A percentile compares a stretch with the other conserved stretches of the same genome.
phyloP scores from a whole-genome alignment of 331 rosid species.

The Stylosanthes scabra region DNA sequence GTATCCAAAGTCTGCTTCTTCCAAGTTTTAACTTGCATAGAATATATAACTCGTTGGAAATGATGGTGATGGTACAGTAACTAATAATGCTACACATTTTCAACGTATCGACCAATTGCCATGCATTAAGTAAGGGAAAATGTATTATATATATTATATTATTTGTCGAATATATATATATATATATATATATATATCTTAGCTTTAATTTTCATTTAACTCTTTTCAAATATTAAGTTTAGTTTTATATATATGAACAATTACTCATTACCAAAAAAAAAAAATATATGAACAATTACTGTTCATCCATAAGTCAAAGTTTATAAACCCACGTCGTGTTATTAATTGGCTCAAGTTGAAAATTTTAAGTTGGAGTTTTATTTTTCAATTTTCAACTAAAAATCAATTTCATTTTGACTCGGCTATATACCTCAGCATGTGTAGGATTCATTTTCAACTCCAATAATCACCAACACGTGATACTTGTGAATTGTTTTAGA shows the following conservation, averaged over 20 bases:
- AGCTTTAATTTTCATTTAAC: no score
- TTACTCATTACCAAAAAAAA: no score
- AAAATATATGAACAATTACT: no score
- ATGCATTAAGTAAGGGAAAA: background rate
- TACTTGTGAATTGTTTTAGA: background rate
- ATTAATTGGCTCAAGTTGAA: background rate
- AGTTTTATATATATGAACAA: no score
- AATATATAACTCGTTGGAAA: background rate
- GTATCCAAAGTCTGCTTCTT: constrained; percentile 44
- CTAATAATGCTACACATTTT: background rate
- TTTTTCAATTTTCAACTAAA: background rate
- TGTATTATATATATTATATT: no score
- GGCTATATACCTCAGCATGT: background rate
- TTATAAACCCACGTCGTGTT: background rate
- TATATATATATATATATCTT: no score
- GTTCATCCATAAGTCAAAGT: no score
- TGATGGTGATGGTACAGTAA: background rate
- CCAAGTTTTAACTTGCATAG: background rate
- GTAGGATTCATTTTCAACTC: background rate
- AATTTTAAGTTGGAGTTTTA: background rate
- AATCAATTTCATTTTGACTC: constrained; percentile 21
- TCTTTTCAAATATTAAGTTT: no score
- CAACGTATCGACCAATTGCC: background rate
- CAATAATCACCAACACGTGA: background rate
- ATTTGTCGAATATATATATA: no score